phyloP scores from a whole-genome alignment of 1,284 basidiomycete species.

The Tilletia caries region DNA sequence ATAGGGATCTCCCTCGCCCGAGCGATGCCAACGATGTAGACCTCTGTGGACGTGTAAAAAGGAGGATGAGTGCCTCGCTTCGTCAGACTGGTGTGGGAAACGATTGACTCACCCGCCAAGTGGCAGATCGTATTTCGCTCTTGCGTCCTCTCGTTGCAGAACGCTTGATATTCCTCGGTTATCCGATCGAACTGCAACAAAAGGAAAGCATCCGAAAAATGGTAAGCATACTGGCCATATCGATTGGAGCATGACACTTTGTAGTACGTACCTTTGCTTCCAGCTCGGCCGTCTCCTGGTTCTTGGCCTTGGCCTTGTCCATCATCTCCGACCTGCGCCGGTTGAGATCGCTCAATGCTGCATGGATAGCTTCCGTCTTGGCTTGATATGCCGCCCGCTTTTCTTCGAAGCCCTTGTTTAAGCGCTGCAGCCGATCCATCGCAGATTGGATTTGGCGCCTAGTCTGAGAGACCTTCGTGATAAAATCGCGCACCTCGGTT shows the following conservation, averaged over 20 bases:
- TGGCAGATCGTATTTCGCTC: slow-evolving; percentile 5
- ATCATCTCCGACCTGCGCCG: slow-evolving; percentile 18
- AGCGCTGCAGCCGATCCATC: background rate
- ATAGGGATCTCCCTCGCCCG: background rate
- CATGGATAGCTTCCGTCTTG: slow-evolving; percentile 16
- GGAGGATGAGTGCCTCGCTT: background rate
- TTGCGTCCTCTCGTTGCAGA: slow-evolving; percentile 5
- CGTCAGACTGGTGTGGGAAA: too few species aligned
- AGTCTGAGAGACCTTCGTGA: background rate
- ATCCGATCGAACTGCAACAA: background rate
- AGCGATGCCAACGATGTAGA: slow-evolving; percentile 1
- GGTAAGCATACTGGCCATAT: background rate
- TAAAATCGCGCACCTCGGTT: background rate
- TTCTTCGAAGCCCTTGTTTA: slow-evolving; percentile 23
- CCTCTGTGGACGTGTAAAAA: background rate
- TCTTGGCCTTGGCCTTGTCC: slow-evolving; percentile 11
- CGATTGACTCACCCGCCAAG: background rate
- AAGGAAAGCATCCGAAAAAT: background rate
- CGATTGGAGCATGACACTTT: background rate
- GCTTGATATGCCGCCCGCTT: slow-evolving; percentile 25
- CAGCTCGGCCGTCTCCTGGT: slow-evolving; percentile 4
- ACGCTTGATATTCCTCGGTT: background rate
- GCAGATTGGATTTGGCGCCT: slow-evolving; percentile 4
- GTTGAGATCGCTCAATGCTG: slow-evolving; percentile 20
- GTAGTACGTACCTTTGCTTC: slow-evolving; percentile 2